Evolutionary conservation across 2,329 filamentous ascomycete genomes (phyloP).

Genomic region (Pseudogymnoascus sp.): DNA sequence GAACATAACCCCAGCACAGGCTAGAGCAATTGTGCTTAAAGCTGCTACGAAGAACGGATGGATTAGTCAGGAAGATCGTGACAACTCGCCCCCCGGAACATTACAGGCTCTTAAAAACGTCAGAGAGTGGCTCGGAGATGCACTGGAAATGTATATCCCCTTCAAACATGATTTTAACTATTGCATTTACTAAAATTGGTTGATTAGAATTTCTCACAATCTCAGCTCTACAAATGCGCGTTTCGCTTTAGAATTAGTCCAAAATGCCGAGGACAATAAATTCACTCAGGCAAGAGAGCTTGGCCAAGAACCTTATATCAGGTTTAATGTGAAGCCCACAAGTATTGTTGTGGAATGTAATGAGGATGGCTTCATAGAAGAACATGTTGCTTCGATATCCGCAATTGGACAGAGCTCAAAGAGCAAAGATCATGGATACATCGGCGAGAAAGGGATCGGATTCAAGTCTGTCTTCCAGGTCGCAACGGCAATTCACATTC

Average conservation of each 20-base stretch:
- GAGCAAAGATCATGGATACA: constrained; percentile 21
- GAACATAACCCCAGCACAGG: too few relatives aligned
- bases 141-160: too few relatives aligned
- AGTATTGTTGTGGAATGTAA: constrained; percentile 34
- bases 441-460: constrained; percentile 32
- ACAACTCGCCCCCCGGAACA: too few relatives aligned
- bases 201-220: too few relatives aligned
- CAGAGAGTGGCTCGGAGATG: too few relatives aligned
- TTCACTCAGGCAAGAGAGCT: constrained; percentile 20
- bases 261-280: constrained; percentile 36
- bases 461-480: constrained; percentile 32
- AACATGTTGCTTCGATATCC: constrained; percentile 33
- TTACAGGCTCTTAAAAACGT: too few relatives aligned
- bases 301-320: constrained; percentile 18
- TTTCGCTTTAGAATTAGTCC: constrained; percentile 24
- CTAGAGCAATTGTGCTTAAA: too few relatives aligned
- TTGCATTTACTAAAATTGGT: too few relatives aligned
- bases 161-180: too few relatives aligned
- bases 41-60: too few relatives aligned
- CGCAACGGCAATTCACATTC: constrained; percentile 31
- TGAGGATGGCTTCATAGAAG: constrained; percentile 28
- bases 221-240: constrained; percentile 33
- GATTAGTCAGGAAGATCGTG: too few relatives aligned
- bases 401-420: constrained; percentile 31
- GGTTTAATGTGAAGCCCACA: constrained; percentile 11